Percentiles rank a stretch among this genome's conserved stretches.
phyloP scores from a whole-genome alignment of 106 monocot species.

The Acorus gramineus region DNA sequence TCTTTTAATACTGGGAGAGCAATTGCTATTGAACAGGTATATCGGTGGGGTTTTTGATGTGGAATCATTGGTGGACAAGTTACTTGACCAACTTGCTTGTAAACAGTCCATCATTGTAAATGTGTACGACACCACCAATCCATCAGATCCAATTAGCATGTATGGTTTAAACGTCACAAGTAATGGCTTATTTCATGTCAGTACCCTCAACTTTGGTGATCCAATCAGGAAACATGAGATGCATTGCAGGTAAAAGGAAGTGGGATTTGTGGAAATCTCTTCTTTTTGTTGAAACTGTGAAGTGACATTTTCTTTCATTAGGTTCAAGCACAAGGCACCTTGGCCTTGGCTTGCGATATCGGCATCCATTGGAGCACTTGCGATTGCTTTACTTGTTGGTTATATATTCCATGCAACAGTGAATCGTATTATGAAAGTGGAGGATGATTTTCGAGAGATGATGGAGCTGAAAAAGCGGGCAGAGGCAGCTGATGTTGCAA shows the following conservation, averaged over 20 bases:
- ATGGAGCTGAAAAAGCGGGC: conserved; percentile 89
- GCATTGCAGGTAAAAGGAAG: conserved; percentile 78
- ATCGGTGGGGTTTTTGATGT: conserved; percentile 96
- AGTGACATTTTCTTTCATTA: conserved; percentile 15
- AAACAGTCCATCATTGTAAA: conserved; percentile 92
- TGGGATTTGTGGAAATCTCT: conserved; percentile 1
- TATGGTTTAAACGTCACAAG: conserved; percentile 58
- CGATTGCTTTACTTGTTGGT: conserved; percentile 78
- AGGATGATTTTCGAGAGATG: conserved; percentile 93
- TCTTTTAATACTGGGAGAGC: neutral
- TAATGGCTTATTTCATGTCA: conserved; percentile 55
- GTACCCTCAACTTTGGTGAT: conserved; percentile 88
- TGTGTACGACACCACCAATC: conserved; percentile 83
- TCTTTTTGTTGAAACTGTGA: neutral
- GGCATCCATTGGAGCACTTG: conserved; percentile 72
- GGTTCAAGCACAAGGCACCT: conserved; percentile 76
- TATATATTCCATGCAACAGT: conserved; percentile 96
- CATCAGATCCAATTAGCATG: conserved; percentile 63
- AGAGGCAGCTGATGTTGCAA: conserved; percentile 94
- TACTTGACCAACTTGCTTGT: conserved; percentile 87
- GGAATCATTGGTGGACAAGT: conserved; percentile 89
- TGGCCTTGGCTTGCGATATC: conserved; percentile 95
- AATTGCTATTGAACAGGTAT: conserved; percentile 39
- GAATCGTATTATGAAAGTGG: conserved; percentile 90
- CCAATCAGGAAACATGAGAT: conserved; percentile 93